A percentile compares a stretch with the other conserved stretches of the same genome.
phyloP scores from a whole-genome alignment of 805 yeast species.

The Trichomonascus vanleenenianus region DNA sequence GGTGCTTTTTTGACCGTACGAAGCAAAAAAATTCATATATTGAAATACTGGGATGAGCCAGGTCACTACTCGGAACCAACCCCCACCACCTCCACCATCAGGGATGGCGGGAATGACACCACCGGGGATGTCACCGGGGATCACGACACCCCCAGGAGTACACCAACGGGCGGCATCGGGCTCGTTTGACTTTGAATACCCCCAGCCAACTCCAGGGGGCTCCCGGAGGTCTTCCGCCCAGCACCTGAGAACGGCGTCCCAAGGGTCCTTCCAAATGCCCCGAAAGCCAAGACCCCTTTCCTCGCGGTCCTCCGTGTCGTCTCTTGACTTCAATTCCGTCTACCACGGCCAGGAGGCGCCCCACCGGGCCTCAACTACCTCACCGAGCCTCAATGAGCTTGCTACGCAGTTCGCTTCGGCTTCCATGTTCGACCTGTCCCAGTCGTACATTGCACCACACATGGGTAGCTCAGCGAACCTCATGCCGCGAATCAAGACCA shows the following conservation, averaged over 20 bases:
- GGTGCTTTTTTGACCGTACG: too few relatives aligned
- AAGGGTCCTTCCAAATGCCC: constrained; percentile 23
- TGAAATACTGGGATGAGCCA: too few relatives aligned
- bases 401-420: constrained; percentile 16
- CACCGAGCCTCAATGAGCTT: constrained; percentile 13
- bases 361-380: constrained; percentile 9
- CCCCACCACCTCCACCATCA: neutral
- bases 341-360: neutral
- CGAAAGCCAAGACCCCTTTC: constrained; percentile 7
- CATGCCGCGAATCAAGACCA: constrained; percentile 71
- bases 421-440: constrained; percentile 23
- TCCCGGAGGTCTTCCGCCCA: neutral
- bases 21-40: too few relatives aligned
- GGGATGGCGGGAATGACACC: neutral
- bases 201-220: neutral
- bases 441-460: constrained; percentile 21
- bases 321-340: constrained; percentile 6
- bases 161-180: neutral
- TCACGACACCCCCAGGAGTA: too few relatives aligned
- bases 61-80: neutral
- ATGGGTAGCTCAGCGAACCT: constrained; percentile 28
- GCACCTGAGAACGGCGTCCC: constrained; percentile 1
- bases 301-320: constrained; percentile 10
- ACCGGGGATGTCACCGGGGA: too few relatives aligned
- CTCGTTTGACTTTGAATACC: neutral